phyloP scores from a whole-genome alignment of 805 yeast genomes.

The Starmerella floris region DNA sequence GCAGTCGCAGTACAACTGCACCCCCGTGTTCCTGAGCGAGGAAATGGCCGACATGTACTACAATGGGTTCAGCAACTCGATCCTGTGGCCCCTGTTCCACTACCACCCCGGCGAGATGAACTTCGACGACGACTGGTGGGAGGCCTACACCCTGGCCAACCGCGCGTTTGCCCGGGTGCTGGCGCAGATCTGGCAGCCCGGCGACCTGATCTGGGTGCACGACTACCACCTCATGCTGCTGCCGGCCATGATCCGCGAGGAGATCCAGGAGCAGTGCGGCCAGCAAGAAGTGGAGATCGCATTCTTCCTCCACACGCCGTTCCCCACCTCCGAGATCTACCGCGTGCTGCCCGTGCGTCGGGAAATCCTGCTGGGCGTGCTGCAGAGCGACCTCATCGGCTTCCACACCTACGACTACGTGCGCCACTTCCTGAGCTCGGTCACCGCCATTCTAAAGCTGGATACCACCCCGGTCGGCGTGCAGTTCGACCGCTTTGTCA shows the following conservation, averaged over 20 bases:
- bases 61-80: conserved; percentile 89
- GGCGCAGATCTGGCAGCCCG: conserved; percentile 54
- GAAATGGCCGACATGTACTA: conserved; percentile 90
- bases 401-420: conserved; percentile 99
- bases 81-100: conserved; percentile 95
- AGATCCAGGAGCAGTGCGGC: conserved; percentile 32
- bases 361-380: conserved; percentile 80
- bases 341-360: conserved; percentile 89
- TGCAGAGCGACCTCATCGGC: conserved; percentile 89
- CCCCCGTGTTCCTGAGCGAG: conserved; percentile 78
- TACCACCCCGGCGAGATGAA: conserved; percentile 99
- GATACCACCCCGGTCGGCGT: conserved; percentile 87
- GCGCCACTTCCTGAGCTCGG: conserved; percentile 83
- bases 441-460: conserved; percentile 66
- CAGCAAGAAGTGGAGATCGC: conserved; percentile 61
- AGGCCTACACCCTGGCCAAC: conserved; percentile 91
- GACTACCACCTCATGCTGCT: conserved; percentile 93
- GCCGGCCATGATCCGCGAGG: conserved; percentile 71
- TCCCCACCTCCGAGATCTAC: conserved; percentile 93
- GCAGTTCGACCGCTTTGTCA: conserved; percentile 62
- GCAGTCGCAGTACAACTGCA: conserved; percentile 66
- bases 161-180: conserved; percentile 64
- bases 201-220: conserved; percentile 93
- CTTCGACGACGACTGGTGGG: conserved; percentile 96
- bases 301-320: conserved; percentile 92